phyloP scores from a whole-genome alignment of 768 basidiomycete genomes.

The Boletus vinaceobasis region DNA sequence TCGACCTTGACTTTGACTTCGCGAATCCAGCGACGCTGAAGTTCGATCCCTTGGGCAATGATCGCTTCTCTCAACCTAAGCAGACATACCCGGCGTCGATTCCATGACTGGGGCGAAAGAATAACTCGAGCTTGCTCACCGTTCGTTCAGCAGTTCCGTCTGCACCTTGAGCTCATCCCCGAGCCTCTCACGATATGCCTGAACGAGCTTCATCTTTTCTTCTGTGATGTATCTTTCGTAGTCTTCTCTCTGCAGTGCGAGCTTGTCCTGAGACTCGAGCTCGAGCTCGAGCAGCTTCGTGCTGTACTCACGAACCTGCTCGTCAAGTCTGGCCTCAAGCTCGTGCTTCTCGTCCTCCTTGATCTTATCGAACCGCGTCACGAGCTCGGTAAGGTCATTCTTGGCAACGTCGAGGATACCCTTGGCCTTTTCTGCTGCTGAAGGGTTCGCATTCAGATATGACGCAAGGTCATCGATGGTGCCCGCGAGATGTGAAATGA shows the following conservation, averaged over 20 bases:
- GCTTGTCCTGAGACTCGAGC: conserved; percentile 80
- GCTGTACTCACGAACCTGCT: conserved; percentile 82
- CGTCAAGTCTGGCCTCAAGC: conserved; percentile 66
- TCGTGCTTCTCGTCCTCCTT: conserved; percentile 74
- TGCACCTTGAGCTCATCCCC: conserved; percentile 83
- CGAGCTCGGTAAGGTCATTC: conserved; percentile 74
- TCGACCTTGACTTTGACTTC: conserved; percentile 96
- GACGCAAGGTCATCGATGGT: conserved; percentile 91
- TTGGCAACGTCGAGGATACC: conserved; percentile 80
- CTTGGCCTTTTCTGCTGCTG: conserved; percentile 62
- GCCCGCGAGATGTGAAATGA: conserved; percentile 85
- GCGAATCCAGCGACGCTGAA: conserved; percentile 94
- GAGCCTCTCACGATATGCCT: conserved; percentile 82
- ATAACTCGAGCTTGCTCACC: conserved; percentile 46
- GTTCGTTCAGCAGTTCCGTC: conserved; percentile 90
- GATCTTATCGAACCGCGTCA: conserved; percentile 69
- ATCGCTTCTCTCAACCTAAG: conserved; percentile 88
- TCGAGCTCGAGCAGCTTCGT: conserved; percentile 77
- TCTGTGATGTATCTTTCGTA: conserved; percentile 79
- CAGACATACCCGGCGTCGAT: neutral
- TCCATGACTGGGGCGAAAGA: neutral
- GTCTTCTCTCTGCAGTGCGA: conserved; percentile 82
- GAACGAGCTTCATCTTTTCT: conserved; percentile 68
- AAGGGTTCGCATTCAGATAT: conserved; percentile 73
- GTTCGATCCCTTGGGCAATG: conserved; percentile 93